These are phyloP conservation scores for Clathrospora elynae DNA, from an alignment of 2,329 filamentous ascomycete genomes.

Conservation along the genomic window DNA sequence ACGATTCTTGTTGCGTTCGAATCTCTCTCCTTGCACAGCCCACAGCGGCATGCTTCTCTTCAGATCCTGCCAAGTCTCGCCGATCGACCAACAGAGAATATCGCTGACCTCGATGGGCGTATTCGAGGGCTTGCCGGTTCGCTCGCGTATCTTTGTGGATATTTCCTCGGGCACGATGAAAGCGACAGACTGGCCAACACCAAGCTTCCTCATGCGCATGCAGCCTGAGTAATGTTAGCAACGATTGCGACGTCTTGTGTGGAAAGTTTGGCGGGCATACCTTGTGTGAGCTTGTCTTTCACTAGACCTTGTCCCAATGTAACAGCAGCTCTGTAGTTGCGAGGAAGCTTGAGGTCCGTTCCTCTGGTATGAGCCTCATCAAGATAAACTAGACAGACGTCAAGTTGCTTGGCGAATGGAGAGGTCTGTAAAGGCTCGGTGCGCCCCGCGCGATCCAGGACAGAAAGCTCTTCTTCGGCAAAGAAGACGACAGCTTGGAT, in stretches of 20 bases:
- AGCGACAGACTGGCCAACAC: slow-evolving; percentile 66
- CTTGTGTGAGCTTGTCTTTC: neutral
- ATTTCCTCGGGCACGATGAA: slow-evolving; percentile 67
- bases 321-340: neutral
- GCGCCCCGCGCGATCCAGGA: slow-evolving; percentile 56
- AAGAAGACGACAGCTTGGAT: slow-evolving; percentile 59
- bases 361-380: slow-evolving; percentile 74
- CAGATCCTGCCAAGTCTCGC: slow-evolving; percentile 59
- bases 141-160: slow-evolving; percentile 54
- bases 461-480: slow-evolving; percentile 59
- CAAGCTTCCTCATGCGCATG: slow-evolving; percentile 55
- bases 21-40: slow-evolving; percentile 62
- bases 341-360: slow-evolving; percentile 68
- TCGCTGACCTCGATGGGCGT: slow-evolving; percentile 55
- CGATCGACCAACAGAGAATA: slow-evolving; percentile 64
- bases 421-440: slow-evolving; percentile 62
- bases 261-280: neutral
- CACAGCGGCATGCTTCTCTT: slow-evolving; percentile 61
- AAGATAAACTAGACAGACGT: slow-evolving; percentile 67
- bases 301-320: neutral
- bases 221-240: neutral
- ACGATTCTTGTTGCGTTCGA: slow-evolving; percentile 50
- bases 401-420: slow-evolving; percentile 61
- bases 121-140: slow-evolving; percentile 6
- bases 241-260: neutral